phyloP scores from a whole-genome alignment of 495 filamentous ascomycete species.

The Daldinia caldariorum region DNA sequence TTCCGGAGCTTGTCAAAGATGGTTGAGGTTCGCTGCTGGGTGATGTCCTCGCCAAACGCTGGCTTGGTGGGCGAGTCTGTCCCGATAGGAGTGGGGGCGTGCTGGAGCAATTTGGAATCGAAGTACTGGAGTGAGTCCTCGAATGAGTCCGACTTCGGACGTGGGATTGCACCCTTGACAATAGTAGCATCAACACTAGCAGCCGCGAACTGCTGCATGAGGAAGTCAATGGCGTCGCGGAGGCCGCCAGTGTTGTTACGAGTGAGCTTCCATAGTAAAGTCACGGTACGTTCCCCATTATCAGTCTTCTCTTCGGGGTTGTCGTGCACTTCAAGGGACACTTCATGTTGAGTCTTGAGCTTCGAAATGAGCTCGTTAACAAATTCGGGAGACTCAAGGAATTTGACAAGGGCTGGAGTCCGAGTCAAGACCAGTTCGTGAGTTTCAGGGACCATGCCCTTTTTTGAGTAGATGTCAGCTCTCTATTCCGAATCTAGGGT shows the following conservation, averaged over 20 bases:
- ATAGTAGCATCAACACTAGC: constrained; percentile 85
- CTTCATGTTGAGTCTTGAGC: constrained; percentile 89
- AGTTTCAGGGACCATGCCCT: constrained; percentile 96
- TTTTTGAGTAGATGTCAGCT: constrained; percentile 51
- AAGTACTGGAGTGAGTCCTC: constrained; percentile 97
- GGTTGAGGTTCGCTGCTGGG: constrained; percentile 79
- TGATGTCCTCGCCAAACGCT: constrained; percentile 79
- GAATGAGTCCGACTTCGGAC: constrained; percentile 98
- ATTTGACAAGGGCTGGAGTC: constrained; percentile 75
- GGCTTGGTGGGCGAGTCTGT: constrained; percentile 86
- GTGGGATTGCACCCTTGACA: constrained; percentile 91
- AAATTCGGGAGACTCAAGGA: constrained; percentile 82
- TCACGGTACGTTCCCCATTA: constrained; percentile 62
- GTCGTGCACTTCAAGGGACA: constrained; percentile 76
- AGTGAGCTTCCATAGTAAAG: constrained; percentile 76
- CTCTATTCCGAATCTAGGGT: neutral
- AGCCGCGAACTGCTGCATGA: constrained; percentile 81
- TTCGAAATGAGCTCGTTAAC: constrained; percentile 79
- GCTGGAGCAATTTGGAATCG: constrained; percentile 93
- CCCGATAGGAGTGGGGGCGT: constrained; percentile 78
- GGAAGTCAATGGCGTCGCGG: constrained; percentile 94
- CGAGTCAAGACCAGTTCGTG: constrained; percentile 88
- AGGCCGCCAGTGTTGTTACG: constrained; percentile 96
- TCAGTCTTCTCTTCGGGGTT: constrained; percentile 63
- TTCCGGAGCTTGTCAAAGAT: constrained; percentile 87